These are phyloP conservation scores for Pseudogymnoascus destructans DNA, from an alignment of 2,329 filamentous ascomycete genomes.

Conservation along the genomic window DNA sequence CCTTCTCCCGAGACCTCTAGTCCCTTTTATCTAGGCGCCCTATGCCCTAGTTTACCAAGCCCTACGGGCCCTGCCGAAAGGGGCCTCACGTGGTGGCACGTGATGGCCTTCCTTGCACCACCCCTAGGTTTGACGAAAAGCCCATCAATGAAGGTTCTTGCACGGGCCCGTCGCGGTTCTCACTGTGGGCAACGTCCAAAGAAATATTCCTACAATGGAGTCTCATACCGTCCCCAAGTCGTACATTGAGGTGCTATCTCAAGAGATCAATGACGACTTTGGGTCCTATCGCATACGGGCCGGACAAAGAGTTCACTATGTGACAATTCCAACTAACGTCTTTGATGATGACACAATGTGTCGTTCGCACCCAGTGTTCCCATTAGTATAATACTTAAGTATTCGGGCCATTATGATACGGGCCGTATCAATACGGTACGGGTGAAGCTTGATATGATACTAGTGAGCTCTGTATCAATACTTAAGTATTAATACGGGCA, in stretches of 20 bases:
- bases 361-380: neutral
- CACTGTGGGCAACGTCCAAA: neutral
- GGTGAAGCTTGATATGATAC: too few relatives aligned
- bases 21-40: too few relatives aligned
- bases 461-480: too few relatives aligned
- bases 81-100: too few relatives aligned
- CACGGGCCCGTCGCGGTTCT: neutral
- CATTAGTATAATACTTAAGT: too few relatives aligned
- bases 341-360: slow-evolving; percentile 4
- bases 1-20: too few relatives aligned
- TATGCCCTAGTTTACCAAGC: too few relatives aligned
- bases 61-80: too few relatives aligned
- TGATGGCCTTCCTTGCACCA: too few relatives aligned
- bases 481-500: too few relatives aligned
- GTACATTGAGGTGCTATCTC: neutral
- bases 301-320: neutral
- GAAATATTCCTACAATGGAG: neutral
- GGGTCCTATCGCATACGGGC: neutral
- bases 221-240: neutral
- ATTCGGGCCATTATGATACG: too few relatives aligned
- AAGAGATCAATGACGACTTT: neutral
- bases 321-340: neutral
- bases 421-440: too few relatives aligned
- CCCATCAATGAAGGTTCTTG: neutral
- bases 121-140: neutral